Conservation (phyloP, 441 rosid species). For the Biscutella laevigata region DNA sequence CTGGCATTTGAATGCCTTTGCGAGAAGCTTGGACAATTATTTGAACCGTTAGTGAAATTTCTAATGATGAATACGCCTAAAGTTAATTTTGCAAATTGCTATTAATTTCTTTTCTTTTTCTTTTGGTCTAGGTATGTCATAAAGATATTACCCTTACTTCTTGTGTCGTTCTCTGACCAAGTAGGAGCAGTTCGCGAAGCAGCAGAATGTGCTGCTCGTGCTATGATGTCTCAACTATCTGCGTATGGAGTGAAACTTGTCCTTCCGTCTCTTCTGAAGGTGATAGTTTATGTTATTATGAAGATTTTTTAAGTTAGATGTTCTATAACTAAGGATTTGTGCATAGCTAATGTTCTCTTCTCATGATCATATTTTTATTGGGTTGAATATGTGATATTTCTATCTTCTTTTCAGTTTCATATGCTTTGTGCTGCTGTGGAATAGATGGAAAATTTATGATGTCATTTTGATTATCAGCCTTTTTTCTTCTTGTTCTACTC, state of each 20-base stretch:
- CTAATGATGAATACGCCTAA: constrained; percentile 6
- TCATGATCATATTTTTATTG: constrained; percentile 8
- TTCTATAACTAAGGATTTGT: constrained; percentile 7
- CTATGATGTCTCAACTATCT: constrained; percentile 97
- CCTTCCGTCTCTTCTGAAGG: constrained; percentile 93
- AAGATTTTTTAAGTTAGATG: background rate
- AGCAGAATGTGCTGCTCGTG: constrained; percentile 98
- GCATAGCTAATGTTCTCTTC: background rate
- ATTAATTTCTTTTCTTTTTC: background rate
- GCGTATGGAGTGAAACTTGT: constrained; percentile 96
- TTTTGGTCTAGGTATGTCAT: constrained; percentile 71
- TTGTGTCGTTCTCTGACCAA: constrained; percentile 99
- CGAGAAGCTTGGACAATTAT: constrained; percentile 87
- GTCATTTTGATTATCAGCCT: background rate
- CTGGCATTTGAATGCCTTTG: constrained; percentile 98
- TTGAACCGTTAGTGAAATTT: constrained; percentile 77
- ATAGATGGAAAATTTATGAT: background rate
- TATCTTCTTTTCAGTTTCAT: background rate
- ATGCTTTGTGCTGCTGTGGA: background rate
- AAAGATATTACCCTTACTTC: constrained; percentile 83
- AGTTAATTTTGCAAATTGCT: constrained; percentile 2
- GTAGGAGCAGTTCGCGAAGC: constrained; percentile 99
- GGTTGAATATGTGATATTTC: constrained; percentile 3
- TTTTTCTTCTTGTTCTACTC: background rate
- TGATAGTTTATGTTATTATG: constrained; percentile 22